Evolutionary conservation across 176 grass and related monocot genomes (phyloP), one percentile per base, ranked within the genome.

Genomic region (Raddia distichophylla): DNA sequence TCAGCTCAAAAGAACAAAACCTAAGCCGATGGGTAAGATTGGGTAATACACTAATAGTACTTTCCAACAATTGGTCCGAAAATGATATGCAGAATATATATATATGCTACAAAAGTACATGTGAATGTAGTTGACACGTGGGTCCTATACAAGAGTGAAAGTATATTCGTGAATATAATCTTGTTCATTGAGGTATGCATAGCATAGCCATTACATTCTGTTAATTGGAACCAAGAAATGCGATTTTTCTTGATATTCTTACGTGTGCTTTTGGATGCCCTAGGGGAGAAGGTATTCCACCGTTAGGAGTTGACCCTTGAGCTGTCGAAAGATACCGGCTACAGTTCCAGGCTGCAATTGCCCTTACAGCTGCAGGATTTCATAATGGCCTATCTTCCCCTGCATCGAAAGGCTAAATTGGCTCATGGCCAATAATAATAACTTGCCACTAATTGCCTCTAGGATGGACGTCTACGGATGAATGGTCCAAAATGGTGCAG

Each of bases 391-490:
- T 22, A 48, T 84, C 82, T 71, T 85, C 85, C 82, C 48, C 5
- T 14, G 49, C 82, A 71, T 81, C 87, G 64, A 89, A 89, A 85
- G 71, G 77, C 82, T 89, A 89, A 89, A 64, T 46, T 40, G 82
- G 60, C 62, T 74, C 44, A 7, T 69, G 52, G 12, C 67, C 74
- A 59, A 57, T 65, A 76, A 76, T 37, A 67, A 33, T 10, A 58
- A 46, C 40, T 6, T 34, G 14, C 14, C 35, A 54, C 60, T 34
- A 42, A 40, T 48, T 76, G 82, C 53, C 42, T 45, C 51, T 10
- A 61, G 27, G 13, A 34, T 50, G 86, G 81, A 84, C 69, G 52
- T 84, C 59, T 33, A 61, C 15, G 10, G n/a, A 32, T 71, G 46
- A 18, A 32, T 60, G 54, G 27, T 27, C 1, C 27, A 40, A 64